These are phyloP conservation scores for Podila clonocystis DNA, from an alignment of 192 early-diverging fungal genomes.

Conservation along the genomic window DNA sequence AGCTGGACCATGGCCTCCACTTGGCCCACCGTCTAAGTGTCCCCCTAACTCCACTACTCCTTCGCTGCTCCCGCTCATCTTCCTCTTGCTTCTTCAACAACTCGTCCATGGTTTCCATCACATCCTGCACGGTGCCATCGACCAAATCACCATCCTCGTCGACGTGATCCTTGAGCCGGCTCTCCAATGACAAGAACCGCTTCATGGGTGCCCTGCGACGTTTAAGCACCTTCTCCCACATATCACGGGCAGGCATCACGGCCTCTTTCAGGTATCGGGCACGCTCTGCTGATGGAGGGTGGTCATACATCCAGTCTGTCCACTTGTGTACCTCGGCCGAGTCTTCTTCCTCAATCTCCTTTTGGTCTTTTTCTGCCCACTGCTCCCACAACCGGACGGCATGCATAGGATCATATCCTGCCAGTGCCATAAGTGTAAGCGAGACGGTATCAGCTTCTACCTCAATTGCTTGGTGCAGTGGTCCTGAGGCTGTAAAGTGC, in stretches of 20 bases:
- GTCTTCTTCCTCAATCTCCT: constrained; percentile 31
- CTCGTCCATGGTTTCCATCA: constrained; percentile 47
- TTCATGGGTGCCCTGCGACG: constrained; percentile 25
- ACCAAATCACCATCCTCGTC: constrained; percentile 32
- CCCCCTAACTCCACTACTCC: constrained; percentile 13
- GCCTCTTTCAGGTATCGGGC: constrained; percentile 41
- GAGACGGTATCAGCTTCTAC: constrained; percentile 62
- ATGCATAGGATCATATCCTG: constrained; percentile 66
- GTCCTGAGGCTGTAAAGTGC: constrained; percentile 31
- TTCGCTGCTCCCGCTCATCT: constrained; percentile 23
- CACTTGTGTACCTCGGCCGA: constrained; percentile 41
- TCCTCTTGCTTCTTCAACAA: constrained; percentile 33
- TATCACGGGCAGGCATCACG: constrained; percentile 31
- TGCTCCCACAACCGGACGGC: constrained; percentile 61
- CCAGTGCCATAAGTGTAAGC: constrained; percentile 59
- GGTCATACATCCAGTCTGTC: constrained; percentile 53
- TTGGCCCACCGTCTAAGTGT: constrained; percentile 12
- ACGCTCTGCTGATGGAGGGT: constrained; percentile 48
- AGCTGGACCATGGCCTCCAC: constrained; percentile 26
- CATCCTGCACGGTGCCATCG: constrained; percentile 28
- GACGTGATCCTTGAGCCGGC: constrained; percentile 6
- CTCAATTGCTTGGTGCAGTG: constrained; percentile 53
- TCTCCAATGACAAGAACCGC: constrained; percentile 27
- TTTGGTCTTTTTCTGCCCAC: constrained; percentile 54
- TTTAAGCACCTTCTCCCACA: constrained; percentile 44